Percentiles rank a stretch among this genome's conserved stretches.
These are phyloP conservation scores for Lentinula sp. DNA, from an alignment of 768 basidiomycete species.

Conservation along the genomic window DNA sequence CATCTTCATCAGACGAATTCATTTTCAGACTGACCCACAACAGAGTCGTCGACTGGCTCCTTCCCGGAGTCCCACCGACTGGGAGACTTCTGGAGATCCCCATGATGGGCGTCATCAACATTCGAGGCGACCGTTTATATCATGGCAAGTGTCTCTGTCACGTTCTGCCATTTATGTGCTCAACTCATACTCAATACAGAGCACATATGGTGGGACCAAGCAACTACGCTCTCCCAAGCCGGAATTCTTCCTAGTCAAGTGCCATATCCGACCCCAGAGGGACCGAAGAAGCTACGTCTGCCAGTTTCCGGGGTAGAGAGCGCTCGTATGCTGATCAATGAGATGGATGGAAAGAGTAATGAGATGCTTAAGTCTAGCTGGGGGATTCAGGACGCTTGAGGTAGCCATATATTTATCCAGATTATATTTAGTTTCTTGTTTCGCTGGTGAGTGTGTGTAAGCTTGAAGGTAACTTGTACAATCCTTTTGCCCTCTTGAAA, in stretches of 20 bases:
- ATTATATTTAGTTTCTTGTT: too few species aligned
- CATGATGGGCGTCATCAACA: slow-evolving; percentile 50
- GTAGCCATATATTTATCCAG: too few species aligned
- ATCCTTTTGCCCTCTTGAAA: too few species aligned
- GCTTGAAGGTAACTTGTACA: too few species aligned
- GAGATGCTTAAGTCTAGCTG: slow-evolving; percentile 19
- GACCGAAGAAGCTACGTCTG: slow-evolving; percentile 14
- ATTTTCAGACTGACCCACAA: slow-evolving; percentile 41
- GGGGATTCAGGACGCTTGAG: slow-evolving; percentile 8
- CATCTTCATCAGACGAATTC: slow-evolving; percentile 37
- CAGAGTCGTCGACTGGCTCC: slow-evolving; percentile 37
- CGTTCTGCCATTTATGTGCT: neutral
- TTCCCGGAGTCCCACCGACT: slow-evolving; percentile 49
- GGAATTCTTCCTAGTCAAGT: slow-evolving; percentile 18
- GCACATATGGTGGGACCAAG: slow-evolving; percentile 26
- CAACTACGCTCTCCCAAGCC: slow-evolving; percentile 16
- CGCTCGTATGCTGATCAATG: slow-evolving; percentile 17
- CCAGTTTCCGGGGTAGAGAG: slow-evolving; percentile 20
- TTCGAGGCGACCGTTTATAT: slow-evolving; percentile 30
- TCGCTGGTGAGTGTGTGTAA: too few species aligned
- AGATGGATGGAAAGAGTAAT: slow-evolving; percentile 18
- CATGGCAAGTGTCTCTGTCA: slow-evolving; percentile 12
- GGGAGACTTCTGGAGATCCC: slow-evolving; percentile 43
- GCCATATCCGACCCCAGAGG: slow-evolving; percentile 12
- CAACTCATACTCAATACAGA: slow-evolving; percentile 5